These are phyloP conservation scores for Aspergillus tamarii DNA, from an alignment of 2,329 filamentous ascomycete genomes.

Conservation along the genomic window DNA sequence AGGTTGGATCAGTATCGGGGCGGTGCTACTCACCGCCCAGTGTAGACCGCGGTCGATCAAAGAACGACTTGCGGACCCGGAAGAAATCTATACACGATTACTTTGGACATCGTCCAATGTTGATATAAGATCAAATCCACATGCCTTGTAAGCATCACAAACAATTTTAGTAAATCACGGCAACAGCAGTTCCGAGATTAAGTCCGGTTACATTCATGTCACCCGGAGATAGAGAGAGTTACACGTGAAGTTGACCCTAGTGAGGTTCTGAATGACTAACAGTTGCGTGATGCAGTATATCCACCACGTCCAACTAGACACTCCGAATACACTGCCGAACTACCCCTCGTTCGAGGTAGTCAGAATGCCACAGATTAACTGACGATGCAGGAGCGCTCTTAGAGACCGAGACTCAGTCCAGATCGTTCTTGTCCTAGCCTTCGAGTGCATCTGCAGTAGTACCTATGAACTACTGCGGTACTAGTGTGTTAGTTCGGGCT, in stretches of 20 bases:
- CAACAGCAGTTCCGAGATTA: too few species aligned
- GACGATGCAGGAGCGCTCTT: background rate
- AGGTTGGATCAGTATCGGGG: too few species aligned
- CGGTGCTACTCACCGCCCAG: background rate
- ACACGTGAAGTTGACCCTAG: too few species aligned
- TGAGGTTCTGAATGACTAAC: background rate
- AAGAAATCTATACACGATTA: constrained; percentile 1
- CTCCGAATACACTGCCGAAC: background rate
- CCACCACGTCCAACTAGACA: background rate
- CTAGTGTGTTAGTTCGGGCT: background rate
- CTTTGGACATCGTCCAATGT: too few species aligned
- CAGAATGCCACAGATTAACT: background rate
- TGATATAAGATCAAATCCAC: too few species aligned
- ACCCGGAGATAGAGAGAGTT: too few species aligned
- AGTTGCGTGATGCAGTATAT: background rate
- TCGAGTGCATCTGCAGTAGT: background rate
- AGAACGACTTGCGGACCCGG: constrained; percentile 9
- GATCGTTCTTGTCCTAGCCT: background rate
- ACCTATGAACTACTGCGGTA: background rate
- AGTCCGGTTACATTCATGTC: too few species aligned
- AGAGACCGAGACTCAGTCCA: background rate
- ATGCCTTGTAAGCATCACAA: too few species aligned
- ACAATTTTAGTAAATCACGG: too few species aligned
- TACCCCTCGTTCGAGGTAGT: background rate
- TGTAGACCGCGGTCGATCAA: constrained; percentile 8